Evolutionary conservation across 371 early-diverging fungal species (phyloP).

Genomic region (Mucor piriformis): DNA sequence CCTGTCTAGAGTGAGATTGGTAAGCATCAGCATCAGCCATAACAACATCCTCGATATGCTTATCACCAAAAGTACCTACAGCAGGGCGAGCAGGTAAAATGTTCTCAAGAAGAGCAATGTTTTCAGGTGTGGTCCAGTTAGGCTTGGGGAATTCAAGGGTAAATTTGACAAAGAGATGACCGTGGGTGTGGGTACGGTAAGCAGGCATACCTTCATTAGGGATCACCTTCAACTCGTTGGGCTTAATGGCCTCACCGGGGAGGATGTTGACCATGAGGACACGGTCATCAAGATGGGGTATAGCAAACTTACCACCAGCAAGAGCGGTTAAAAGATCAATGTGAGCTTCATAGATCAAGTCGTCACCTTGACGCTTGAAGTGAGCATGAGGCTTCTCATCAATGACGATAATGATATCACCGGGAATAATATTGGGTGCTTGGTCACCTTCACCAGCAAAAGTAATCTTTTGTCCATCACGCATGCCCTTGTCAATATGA

Average conservation of each 20-base stretch:
- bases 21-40: constrained; percentile 78
- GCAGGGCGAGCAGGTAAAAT: constrained; percentile 68
- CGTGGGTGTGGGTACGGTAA: constrained; percentile 88
- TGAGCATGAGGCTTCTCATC: constrained; percentile 86
- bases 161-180: constrained; percentile 90
- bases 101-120: constrained; percentile 65
- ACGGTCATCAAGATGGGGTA: constrained; percentile 91
- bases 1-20: constrained; percentile 55
- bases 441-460: constrained; percentile 95
- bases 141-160: constrained; percentile 87
- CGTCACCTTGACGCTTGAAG: constrained; percentile 90
- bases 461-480: constrained; percentile 91
- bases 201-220: constrained; percentile 93
- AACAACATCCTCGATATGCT: constrained; percentile 75
- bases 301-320: constrained; percentile 88
- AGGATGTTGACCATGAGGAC: constrained; percentile 82
- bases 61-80: constrained; percentile 48
- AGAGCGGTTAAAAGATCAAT: constrained; percentile 93
- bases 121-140: constrained; percentile 76
- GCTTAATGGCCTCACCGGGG: constrained; percentile 94
- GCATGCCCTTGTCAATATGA: constrained; percentile 92
- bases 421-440: constrained; percentile 67
- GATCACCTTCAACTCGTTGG: constrained; percentile 74
- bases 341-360: constrained; percentile 80
- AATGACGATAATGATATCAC: constrained; percentile 90